Base-by-base conservation (phyloP, 2,329 filamentous ascomycete genomes). In the Ceratocystis albifundus region DNA sequence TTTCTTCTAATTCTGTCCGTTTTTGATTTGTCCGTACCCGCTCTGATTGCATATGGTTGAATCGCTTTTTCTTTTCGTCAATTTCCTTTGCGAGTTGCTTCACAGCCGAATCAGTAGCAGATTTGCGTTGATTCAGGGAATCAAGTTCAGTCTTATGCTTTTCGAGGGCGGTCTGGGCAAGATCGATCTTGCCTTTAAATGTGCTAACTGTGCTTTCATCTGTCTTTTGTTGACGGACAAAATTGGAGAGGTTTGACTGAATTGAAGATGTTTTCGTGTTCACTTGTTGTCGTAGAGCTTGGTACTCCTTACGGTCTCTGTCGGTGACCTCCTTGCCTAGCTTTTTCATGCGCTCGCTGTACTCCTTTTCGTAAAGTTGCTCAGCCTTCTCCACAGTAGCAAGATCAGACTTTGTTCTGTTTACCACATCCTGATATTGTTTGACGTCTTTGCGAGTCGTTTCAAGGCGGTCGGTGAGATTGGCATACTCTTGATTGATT, bases 201-300 rank as follows among this genome's bases (percentile, higher is more conserved):
- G 88, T 96, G 72, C 89, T 93, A 68, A 93, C 88, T 0, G 91
- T 94, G 68, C 95, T 91, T 69, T 93, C 88, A 72, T 97, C 92
- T 0, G 90, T 94, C 76, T 93, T 96, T 69, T 90, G 82, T 73
- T 96, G 90, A 25, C 92, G 90, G 66, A 85, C 83, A n/a, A 96
- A 82, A 69, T 91, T 90, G 75, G 95, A 89, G 48, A 96, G 81
- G 70, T 90, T 89, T 70, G 87, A 83, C 73, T 94, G 89, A 71
- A 96, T 89, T 7, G 84, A 82, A 6, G 91, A 88, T 32, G 90
- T 88, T 70, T 87, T 88, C 70, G 89, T 86, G 74, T 89, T 90
- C 68, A 96, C 90, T 72, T 96, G 88, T 69, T 89, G 85, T 68
- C 88, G 88, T 61, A 99, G 84, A 55, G 82, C 82, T 72, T 91